phyloP scores from a whole-genome alignment of 1,284 basidiomycete genomes.

The Trichosporon inkin region DNA sequence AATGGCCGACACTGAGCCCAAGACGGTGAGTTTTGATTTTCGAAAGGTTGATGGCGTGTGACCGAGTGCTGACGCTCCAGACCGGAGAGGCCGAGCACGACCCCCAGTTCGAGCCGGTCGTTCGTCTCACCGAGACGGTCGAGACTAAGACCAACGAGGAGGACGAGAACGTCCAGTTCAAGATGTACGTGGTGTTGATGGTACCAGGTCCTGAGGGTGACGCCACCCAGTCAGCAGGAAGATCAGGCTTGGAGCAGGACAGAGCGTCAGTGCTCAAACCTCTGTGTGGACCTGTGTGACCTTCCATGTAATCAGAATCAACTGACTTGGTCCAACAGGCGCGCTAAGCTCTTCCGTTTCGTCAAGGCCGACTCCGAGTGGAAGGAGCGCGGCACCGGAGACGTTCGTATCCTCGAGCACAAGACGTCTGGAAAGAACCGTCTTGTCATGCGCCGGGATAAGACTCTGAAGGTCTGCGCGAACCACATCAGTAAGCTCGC shows the following conservation, averaged over 20 bases:
- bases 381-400: slow-evolving; percentile 84
- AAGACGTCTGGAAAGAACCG: slow-evolving; percentile 86
- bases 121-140: slow-evolving; percentile 88
- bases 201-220: not conserved
- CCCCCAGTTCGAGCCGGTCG: slow-evolving; percentile 91
- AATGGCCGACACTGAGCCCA: slow-evolving; percentile 27
- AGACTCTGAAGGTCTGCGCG: slow-evolving; percentile 99
- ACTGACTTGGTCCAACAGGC: slow-evolving; percentile 59
- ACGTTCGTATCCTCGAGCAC: slow-evolving; percentile 80
- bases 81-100: slow-evolving; percentile 63
- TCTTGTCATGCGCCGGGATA: slow-evolving; percentile 98
- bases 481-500: slow-evolving; percentile 83
- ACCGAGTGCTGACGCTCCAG: not conserved
- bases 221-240: not conserved
- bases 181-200: slow-evolving; percentile 68
- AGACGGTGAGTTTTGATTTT: slow-evolving; percentile 14
- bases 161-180: slow-evolving; percentile 89
- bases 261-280: not conserved
- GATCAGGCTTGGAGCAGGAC: too few relatives aligned
- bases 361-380: slow-evolving; percentile 76
- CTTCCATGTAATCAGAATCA: not conserved
- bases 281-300: too few relatives aligned
- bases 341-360: slow-evolving; percentile 98
- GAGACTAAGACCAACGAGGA: slow-evolving; percentile 95
- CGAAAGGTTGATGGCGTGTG: not conserved